Percentiles rank a stretch among this genome's conserved stretches.
Evolutionary conservation across 139 green algal species (phyloP).

Genomic region (Mychonastes homosphaera): DNA sequence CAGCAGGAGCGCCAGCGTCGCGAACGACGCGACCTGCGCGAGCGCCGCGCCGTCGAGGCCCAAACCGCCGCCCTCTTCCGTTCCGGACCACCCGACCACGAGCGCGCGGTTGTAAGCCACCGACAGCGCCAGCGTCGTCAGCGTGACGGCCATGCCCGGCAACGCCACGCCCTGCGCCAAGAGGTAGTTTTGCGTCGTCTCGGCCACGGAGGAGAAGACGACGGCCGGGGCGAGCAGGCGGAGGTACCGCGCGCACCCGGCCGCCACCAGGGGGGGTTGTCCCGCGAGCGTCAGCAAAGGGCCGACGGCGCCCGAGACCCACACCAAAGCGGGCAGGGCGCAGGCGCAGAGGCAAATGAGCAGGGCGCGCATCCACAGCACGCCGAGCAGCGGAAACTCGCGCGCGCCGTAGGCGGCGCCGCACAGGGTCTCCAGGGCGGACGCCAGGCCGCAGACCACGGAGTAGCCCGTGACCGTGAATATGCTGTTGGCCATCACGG

Average conservation of each 20-base stretch:
- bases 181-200: constrained; percentile 19
- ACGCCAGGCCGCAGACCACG: constrained; percentile 35
- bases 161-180: constrained; percentile 43
- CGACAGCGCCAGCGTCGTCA: no score
- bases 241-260: constrained; percentile 13
- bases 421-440: constrained; percentile 63
- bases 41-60: no score
- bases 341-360: constrained; percentile 35
- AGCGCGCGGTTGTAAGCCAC: no score
- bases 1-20: no score
- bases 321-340: constrained; percentile 37
- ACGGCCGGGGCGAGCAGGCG: constrained; percentile 22
- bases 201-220: no score
- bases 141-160: constrained; percentile 24
- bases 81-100: no score
- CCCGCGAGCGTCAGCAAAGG: constrained; percentile 25
- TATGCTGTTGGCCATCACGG: constrained; percentile 39
- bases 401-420: constrained; percentile 53
- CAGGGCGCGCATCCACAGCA: constrained; percentile 50
- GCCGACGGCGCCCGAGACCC: constrained; percentile 23
- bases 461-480: constrained; percentile 60
- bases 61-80: no score
- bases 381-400: constrained; percentile 46
- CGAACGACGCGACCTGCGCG: no score
- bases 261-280: constrained; percentile 9